These are phyloP conservation scores for Penicillium lagena DNA, from an alignment of 495 filamentous ascomycete species.

Conservation along the genomic window DNA sequence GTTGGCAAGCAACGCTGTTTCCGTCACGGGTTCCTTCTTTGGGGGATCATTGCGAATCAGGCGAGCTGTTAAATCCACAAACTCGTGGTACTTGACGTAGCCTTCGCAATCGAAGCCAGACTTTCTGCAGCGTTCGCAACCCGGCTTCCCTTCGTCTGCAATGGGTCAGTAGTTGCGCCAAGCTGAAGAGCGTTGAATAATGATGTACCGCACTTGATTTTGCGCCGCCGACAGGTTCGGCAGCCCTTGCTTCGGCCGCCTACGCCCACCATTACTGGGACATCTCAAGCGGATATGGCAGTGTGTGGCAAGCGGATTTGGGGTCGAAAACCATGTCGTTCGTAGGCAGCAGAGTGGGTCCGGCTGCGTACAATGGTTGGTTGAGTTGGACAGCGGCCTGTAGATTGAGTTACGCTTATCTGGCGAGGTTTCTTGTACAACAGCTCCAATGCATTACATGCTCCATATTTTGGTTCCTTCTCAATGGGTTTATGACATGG, in stretches of 20 bases:
- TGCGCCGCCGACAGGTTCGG: constrained; percentile 18
- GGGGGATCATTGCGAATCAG: neutral
- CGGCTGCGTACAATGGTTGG: no score
- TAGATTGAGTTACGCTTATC: no score
- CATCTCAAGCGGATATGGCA: no score
- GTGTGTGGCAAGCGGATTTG: no score
- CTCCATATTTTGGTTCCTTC: no score
- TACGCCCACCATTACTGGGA: no score
- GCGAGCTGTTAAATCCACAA: constrained; percentile 3
- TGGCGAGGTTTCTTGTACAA: no score
- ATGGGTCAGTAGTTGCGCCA: neutral
- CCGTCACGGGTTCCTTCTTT: neutral
- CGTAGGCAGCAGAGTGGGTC: no score
- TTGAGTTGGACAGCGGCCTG: no score
- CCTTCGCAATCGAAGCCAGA: constrained; percentile 12
- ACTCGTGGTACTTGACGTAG: constrained; percentile 11
- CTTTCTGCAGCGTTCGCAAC: constrained; percentile 17
- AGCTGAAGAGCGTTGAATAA: neutral
- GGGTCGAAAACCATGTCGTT: no score
- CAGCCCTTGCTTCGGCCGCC: constrained; percentile 1
- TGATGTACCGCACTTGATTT: constrained; percentile 16
- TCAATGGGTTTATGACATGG: no score
- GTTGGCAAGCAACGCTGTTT: neutral
- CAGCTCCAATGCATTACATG: no score
- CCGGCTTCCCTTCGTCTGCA: constrained; percentile 16